phyloP scores from a whole-genome alignment of 257 asterid genomes.

The Solanum ossicruentum region DNA sequence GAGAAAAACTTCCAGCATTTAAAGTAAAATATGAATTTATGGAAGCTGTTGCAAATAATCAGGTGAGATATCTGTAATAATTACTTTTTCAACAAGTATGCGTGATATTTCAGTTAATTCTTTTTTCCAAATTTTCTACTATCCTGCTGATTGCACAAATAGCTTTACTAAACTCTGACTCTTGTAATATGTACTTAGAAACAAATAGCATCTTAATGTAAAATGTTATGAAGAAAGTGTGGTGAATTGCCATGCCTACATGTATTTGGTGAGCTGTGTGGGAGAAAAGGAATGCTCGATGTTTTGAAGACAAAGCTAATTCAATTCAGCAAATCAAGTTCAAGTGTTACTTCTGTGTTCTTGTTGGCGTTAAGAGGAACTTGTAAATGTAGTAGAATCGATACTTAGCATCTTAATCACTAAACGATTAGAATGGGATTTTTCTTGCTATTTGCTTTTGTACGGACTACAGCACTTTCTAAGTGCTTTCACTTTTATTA shows the following conservation, averaged over 20 bases:
- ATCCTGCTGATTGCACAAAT: not conserved
- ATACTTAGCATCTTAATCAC: not conserved
- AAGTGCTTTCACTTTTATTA: not conserved
- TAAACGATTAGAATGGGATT: not conserved
- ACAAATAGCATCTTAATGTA: not conserved
- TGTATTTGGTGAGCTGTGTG: not conserved
- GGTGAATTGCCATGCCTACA: not conserved
- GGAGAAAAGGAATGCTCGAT: not conserved
- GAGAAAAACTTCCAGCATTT: constrained; percentile 86
- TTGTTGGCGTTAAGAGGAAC: not conserved
- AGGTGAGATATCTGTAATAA: constrained; percentile 24
- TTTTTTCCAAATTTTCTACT: not conserved
- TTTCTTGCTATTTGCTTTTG: not conserved
- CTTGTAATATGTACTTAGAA: not conserved
- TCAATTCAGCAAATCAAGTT: not conserved
- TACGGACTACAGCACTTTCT: not conserved
- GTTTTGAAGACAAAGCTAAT: not conserved
- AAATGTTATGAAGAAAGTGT: not conserved
- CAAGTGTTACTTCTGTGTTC: not conserved
- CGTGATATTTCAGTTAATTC: not conserved
- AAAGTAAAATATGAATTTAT: constrained; percentile 65
- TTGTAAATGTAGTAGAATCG: not conserved
- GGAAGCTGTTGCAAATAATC: constrained; percentile 73
- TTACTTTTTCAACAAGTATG: not conserved
- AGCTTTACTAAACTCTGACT: not conserved